Conservation (phyloP, 208 protist species). For the Wallacemonas sp. region DNA sequence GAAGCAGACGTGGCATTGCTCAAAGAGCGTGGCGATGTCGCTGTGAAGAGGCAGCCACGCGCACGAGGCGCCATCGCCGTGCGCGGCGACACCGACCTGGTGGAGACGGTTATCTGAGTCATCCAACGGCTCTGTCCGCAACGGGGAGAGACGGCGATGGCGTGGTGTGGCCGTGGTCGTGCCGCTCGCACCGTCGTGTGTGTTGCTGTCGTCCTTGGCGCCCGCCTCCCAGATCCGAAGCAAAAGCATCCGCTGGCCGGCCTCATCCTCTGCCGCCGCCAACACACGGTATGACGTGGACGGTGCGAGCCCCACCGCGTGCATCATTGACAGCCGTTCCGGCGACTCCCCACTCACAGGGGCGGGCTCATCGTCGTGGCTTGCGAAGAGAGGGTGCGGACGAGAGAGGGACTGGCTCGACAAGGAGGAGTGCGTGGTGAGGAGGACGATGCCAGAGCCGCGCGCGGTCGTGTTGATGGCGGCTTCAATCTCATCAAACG, state of each 20-base stretch:
- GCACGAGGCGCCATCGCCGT: slow-evolving; percentile 21
- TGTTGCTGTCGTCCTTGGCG: background rate
- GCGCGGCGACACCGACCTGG: background rate
- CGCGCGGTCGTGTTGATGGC: slow-evolving; percentile 44
- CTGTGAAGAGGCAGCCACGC: slow-evolving; percentile 39
- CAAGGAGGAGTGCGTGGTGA: slow-evolving; percentile 35
- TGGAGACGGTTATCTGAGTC: background rate
- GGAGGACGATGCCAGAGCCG: slow-evolving; percentile 49
- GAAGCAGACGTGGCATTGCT: slow-evolving; percentile 55
- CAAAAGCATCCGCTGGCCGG: slow-evolving; percentile 41
- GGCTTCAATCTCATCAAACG: slow-evolving; percentile 54
- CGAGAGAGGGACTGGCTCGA: too few species aligned
- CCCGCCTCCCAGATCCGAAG: slow-evolving; percentile 45
- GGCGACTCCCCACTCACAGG: too few species aligned
- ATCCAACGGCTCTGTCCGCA: slow-evolving; percentile 3
- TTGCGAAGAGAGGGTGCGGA: background rate
- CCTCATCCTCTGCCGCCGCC: slow-evolving; percentile 32
- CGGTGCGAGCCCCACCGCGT: slow-evolving; percentile 25
- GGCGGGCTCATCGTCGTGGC: background rate
- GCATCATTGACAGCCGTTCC: background rate
- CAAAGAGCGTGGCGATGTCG: slow-evolving; percentile 42
- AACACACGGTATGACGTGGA: slow-evolving; percentile 60
- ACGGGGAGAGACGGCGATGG: slow-evolving; percentile 15
- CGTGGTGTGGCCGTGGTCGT: slow-evolving; percentile 3
- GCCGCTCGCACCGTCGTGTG: background rate